Evolutionary conservation across 148 eudicot genomes (phyloP), one percentile per base, ranked within the genome.

Genomic region (Selenicereus undatus): DNA sequence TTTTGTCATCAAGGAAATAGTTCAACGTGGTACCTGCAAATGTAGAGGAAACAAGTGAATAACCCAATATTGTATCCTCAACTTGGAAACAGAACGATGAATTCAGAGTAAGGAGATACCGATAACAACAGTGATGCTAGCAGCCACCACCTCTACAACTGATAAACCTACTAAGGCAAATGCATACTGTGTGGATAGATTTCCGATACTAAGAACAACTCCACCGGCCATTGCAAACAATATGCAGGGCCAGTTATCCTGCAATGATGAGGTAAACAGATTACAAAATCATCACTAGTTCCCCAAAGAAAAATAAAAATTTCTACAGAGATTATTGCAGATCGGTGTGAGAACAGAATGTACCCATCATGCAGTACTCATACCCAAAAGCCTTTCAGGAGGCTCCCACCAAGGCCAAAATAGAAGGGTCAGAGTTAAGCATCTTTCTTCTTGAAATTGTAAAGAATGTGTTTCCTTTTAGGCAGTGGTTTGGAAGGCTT

Each of bases 171-270:
- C 97, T 76, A 91, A 86, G 35, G 98, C 98, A 91, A 87, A 93
- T 26, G 97, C 95, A 76, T 95, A 93, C 74, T 95, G 98, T 11
- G 93, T 86, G 14, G 93, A 79, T 68, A 95, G 81, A 84, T 95
- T 95, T 71, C 97, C 96, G 35, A 95, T 76, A 82, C 94, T 89
- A 39, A 93, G 95, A 79, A 90, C 84, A 48, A 91, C 76, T 70
- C 98, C 98, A 80, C 98, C 98, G 20, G 83, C 92, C 94, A 95
- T 90, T 65, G 98, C 97, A 76, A 93, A 89, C 76, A 95, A 78
- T 71, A 90, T 91, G 11, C 90, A 90, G 3, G 97, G 93, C 97
- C 95, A 93, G 42, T 95, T 95, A 82, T 91, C 90, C 97, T 95
- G 91, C 82, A 80, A 50, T 75, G 36, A 74, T 18, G 27, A 7